These are phyloP conservation scores for Hanseniaspora uvarum DNA, from an alignment of 1,139 yeast species.

Conservation along the genomic window DNA sequence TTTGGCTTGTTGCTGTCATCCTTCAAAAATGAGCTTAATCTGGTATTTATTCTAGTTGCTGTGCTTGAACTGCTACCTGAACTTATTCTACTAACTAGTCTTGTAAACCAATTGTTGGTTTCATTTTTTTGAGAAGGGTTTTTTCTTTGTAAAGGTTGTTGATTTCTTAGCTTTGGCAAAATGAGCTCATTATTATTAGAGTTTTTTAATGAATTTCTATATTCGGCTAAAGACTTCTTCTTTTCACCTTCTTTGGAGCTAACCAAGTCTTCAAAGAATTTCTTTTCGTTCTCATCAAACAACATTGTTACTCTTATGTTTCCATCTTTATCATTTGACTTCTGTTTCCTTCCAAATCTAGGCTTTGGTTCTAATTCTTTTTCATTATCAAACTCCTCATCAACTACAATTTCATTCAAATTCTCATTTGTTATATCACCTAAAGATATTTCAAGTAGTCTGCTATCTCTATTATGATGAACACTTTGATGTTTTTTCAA, in stretches of 20 bases:
- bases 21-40: neutral
- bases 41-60: neutral
- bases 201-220: neutral
- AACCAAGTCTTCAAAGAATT: slow-evolving; percentile 2
- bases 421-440: slow-evolving; percentile 14
- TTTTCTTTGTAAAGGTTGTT: neutral
- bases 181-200: neutral
- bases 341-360: neutral
- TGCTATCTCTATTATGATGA: slow-evolving; percentile 9
- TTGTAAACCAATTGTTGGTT: slow-evolving; percentile 6
- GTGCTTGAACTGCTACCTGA: neutral
- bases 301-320: slow-evolving; percentile 26
- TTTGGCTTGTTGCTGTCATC: neutral
- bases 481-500: neutral
- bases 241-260: neutral
- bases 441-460: slow-evolving; percentile 8
- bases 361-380: neutral
- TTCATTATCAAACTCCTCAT: neutral
- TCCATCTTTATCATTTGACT: neutral
- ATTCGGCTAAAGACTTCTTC: neutral
- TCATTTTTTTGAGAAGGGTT: neutral
- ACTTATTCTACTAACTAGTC: slow-evolving; percentile 12
- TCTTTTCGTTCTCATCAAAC: slow-evolving; percentile 27
- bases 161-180: neutral
- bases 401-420: slow-evolving; percentile 7